Percentiles rank a stretch among this genome's conserved stretches.
Conservation (phyloP, 345 rosid species). For the Euphorbia pulcherrima region DNA sequence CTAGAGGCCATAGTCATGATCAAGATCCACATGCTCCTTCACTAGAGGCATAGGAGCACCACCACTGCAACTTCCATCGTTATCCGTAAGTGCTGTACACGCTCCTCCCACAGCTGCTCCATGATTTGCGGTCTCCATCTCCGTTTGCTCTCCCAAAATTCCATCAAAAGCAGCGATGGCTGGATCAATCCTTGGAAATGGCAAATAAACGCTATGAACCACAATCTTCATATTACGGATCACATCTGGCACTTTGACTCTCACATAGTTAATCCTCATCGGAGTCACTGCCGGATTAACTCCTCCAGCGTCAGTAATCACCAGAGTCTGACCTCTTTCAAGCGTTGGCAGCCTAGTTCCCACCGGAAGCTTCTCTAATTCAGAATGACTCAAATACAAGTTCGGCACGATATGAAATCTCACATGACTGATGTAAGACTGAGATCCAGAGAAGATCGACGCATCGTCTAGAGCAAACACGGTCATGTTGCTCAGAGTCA, state of each 20-base stretch:
- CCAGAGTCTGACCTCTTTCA: conserved; percentile 33
- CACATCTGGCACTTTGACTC: conserved; percentile 47
- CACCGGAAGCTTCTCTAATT: conserved; percentile 39
- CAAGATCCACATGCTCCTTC: conserved; percentile 32
- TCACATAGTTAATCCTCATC: conserved; percentile 53
- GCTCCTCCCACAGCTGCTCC: conserved; percentile 11
- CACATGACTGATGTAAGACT: conserved; percentile 37
- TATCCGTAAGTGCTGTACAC: conserved; percentile 19
- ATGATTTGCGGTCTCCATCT: conserved; percentile 8
- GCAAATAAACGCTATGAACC: conserved; percentile 48
- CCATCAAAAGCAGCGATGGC: conserved; percentile 27
- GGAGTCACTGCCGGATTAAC: conserved; percentile 9
- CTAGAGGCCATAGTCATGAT: conserved; percentile 37
- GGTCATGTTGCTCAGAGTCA: conserved; percentile 44
- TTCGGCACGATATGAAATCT: conserved; percentile 63
- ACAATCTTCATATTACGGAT: conserved; percentile 47
- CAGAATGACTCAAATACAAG: conserved; percentile 32
- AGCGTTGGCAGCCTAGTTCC: conserved; percentile 36
- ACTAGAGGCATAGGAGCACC: conserved; percentile 14
- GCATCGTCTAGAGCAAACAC: conserved; percentile 52
- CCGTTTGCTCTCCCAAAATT: conserved; percentile 9
- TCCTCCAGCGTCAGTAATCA: conserved; percentile 26
- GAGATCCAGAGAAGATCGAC: conserved; percentile 55
- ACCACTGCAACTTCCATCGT: conserved; percentile 20
- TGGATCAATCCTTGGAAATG: conserved; percentile 45